Percentiles rank a stretch among this genome's conserved stretches.
These are phyloP conservation scores for Elsinoe arachidis DNA, from an alignment of 2,329 filamentous ascomycete genomes.

Conservation along the genomic window DNA sequence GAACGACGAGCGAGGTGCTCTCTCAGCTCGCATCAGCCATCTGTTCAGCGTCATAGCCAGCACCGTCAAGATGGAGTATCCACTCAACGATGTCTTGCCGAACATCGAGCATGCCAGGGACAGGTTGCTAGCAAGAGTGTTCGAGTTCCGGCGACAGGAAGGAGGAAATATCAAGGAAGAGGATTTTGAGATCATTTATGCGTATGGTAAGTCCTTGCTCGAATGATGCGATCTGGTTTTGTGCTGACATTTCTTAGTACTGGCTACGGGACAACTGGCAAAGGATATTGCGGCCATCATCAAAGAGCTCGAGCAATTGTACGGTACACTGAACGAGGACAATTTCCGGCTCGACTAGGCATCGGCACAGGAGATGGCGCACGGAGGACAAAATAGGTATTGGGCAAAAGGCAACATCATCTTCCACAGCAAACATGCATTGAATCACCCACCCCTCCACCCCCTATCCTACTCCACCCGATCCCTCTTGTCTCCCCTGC, in stretches of 20 bases:
- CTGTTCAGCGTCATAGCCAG: conserved; percentile 77
- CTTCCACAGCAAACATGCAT: no score
- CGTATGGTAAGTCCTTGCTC: conserved; percentile 56
- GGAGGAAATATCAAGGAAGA: conserved; percentile 51
- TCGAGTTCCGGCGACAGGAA: conserved; percentile 70
- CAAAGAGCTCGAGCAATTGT: conserved; percentile 49
- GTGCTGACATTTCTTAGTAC: conserved; percentile 32
- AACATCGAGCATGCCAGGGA: conserved; percentile 75
- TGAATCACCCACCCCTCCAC: no score
- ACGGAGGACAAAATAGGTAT: not conserved
- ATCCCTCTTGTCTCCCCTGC: no score
- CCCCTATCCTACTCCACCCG: no score
- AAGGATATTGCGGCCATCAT: conserved; percentile 47
- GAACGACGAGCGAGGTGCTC: conserved; percentile 63
- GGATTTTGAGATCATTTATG: conserved; percentile 88
- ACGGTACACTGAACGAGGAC: conserved; percentile 54
- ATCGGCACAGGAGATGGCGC: not conserved
- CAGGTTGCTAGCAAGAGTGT: conserved; percentile 74
- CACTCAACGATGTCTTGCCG: conserved; percentile 79
- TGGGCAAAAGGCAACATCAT: not conserved
- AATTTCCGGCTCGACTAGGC: conserved; percentile 46
- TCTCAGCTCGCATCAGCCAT: conserved; percentile 87
- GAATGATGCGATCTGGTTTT: not conserved
- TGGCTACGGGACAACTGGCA: conserved; percentile 54
- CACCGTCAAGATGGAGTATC: conserved; percentile 89